These are phyloP conservation scores for Phaeosphaeria sp. DNA, from an alignment of 2,329 filamentous ascomycete genomes.

Conservation along the genomic window DNA sequence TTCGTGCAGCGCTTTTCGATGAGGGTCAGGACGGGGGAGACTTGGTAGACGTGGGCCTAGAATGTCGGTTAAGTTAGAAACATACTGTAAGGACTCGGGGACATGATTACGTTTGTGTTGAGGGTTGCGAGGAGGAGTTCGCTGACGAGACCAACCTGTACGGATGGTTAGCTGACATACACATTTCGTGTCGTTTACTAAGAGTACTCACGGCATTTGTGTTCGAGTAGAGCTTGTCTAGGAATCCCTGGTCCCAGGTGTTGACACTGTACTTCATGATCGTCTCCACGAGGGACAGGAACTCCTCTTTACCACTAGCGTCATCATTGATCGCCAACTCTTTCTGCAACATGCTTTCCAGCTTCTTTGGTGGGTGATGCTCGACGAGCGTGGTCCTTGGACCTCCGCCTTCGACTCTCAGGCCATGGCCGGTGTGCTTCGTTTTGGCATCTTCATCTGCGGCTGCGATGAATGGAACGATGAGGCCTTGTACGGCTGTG, in stretches of 20 bases:
- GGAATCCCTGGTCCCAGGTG: slow-evolving; percentile 97
- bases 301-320: slow-evolving; percentile 52
- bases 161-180: not conserved
- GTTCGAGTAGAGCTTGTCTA: slow-evolving; percentile 93
- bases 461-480: slow-evolving; percentile 74
- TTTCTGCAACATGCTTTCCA: slow-evolving; percentile 47
- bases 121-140: slow-evolving; percentile 84
- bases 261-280: slow-evolving; percentile 90
- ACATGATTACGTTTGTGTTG: slow-evolving; percentile 87
- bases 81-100: too few species aligned
- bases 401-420: slow-evolving; percentile 69
- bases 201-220: slow-evolving; percentile 73
- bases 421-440: slow-evolving; percentile 63
- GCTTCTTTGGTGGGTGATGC: slow-evolving; percentile 52
- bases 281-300: slow-evolving; percentile 63
- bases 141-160: slow-evolving; percentile 77
- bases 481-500: slow-evolving; percentile 67
- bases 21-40: slow-evolving; percentile 85
- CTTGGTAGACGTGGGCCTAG: slow-evolving; percentile 87
- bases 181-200: not conserved
- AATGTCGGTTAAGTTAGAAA: too few species aligned
- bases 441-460: slow-evolving; percentile 69
- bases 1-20: slow-evolving; percentile 85
- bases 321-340: slow-evolving; percentile 46
- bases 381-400: slow-evolving; percentile 54